Conservation (phyloP, 2,329 filamentous ascomycete genomes). For the Alternaria infectoria region DNA sequence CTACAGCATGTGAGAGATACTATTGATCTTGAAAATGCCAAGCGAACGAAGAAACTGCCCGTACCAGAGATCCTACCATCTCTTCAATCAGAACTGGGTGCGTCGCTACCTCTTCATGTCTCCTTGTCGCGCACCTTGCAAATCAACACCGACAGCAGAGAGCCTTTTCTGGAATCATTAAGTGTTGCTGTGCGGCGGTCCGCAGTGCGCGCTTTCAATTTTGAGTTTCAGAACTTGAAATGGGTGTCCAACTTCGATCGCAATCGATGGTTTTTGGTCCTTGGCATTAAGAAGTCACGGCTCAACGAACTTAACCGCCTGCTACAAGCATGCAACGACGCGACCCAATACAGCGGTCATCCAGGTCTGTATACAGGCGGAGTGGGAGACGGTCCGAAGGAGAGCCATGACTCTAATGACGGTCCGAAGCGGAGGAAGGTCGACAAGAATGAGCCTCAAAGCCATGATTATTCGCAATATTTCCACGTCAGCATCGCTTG, state of each 20-base stretch:
- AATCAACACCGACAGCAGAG: conserved; percentile 74
- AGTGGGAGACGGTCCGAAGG: conserved; percentile 38
- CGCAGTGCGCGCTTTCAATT: conserved; percentile 59
- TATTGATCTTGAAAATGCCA: conserved; percentile 25
- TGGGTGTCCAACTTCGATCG: conserved; percentile 72
- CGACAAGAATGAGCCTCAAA: conserved; percentile 1
- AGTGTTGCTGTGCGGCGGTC: conserved; percentile 49
- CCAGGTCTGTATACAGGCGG: conserved; percentile 69
- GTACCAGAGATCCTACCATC: conserved; percentile 66
- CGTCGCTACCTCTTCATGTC: conserved; percentile 83
- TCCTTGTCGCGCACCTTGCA: conserved; percentile 84
- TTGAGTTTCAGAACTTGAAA: conserved; percentile 56
- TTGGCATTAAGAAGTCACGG: conserved; percentile 60
- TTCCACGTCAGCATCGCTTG: conserved; percentile 94
- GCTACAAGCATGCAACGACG: conserved; percentile 69
- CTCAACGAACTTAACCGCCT: conserved; percentile 56
- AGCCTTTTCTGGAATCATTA: conserved; percentile 68
- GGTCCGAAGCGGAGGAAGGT: conserved; percentile 23
- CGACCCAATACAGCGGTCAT: conserved; percentile 67
- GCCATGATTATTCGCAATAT: conserved; percentile 53
- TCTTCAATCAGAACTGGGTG: conserved; percentile 77
- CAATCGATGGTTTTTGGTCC: conserved; percentile 82
- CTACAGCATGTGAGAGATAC: conserved; percentile 34
- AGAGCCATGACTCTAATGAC: conserved; percentile 18
- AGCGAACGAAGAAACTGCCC: conserved; percentile 28